Percentiles rank a stretch among this genome's conserved stretches.
Conservation (phyloP, 371 early-diverging fungal species). For the Phascolomyces articulosus region DNA sequence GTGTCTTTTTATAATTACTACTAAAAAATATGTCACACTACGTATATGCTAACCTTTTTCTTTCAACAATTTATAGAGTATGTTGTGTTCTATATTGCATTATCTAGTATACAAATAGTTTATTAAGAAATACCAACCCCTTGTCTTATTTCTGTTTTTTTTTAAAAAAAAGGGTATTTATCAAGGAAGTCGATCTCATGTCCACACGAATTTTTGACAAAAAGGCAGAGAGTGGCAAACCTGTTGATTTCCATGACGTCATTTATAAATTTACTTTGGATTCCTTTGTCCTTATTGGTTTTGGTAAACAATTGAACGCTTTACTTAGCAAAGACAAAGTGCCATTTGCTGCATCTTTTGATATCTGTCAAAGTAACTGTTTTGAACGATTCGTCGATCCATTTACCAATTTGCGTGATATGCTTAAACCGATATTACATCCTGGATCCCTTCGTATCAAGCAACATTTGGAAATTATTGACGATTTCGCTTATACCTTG, state of each 20-base stretch:
- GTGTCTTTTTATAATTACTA: no score
- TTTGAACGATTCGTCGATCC: slow-evolving; percentile 55
- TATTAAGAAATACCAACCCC: no score
- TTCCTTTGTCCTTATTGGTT: slow-evolving; percentile 43
- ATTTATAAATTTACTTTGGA: slow-evolving; percentile 65
- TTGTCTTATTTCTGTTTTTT: background rate
- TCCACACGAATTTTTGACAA: slow-evolving; percentile 30
- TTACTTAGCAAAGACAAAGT: slow-evolving; percentile 32
- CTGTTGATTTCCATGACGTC: slow-evolving; percentile 62
- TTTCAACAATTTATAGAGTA: background rate
- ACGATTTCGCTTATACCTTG: slow-evolving; percentile 50
- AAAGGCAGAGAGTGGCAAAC: slow-evolving; percentile 28
- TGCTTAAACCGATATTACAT: slow-evolving; percentile 10
- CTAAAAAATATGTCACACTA: no score
- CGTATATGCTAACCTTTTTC: no score
- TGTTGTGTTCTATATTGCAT: background rate
- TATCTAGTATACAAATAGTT: no score
- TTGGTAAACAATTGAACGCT: slow-evolving; percentile 1
- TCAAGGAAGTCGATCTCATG: slow-evolving; percentile 32
- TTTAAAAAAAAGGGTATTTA: slow-evolving; percentile 31
- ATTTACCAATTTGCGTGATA: slow-evolving; percentile 51
- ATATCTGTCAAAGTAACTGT: slow-evolving; percentile 44
- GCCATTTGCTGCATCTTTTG: slow-evolving; percentile 57
- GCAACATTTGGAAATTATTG: slow-evolving; percentile 44
- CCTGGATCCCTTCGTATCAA: slow-evolving; percentile 46